Evolutionary conservation across 2,329 filamentous ascomycete genomes (phyloP), one percentile per base, ranked within the genome.

Genomic region (Xylariales sp.): DNA sequence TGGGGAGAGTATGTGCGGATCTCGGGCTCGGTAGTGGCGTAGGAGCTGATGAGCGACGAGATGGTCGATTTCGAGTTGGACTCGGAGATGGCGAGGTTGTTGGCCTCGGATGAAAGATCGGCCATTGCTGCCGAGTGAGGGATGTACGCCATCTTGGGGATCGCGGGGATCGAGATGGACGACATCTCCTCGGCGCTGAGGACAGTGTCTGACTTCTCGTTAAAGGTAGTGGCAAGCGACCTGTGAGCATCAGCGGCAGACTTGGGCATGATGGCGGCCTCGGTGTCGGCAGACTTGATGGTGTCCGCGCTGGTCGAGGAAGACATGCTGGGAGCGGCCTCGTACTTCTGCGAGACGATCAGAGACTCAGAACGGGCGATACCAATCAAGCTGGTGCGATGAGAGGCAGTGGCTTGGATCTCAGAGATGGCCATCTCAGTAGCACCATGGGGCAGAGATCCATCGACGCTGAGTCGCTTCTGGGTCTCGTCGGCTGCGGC

Each of bases 81-180:
- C 2, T 7, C 20, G 10, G 11, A 9, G 21, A 29, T n/a, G 7
- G 5, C 20, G n/a, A 15, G 3, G n/a, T 24, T 11, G 4, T 24
- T 18, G 12, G 22, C 27, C 31, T 35, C 31, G 15, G 31, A 27
- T 3, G 31, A 33, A n/a, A 41, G 25, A 25, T 41, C 38, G 2
- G 38, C 15, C 15, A 41, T 19, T 3, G 38, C 29, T 1, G 19
- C 19, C 3, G 38, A 41, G 20, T 41, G 38, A 12, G 38, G 38
- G 5, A 41, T 35, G 7, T 27, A 12, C 6, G 15, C 21, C 32
- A 9, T 7, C 34, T 37, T 19, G 11, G 6, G 11, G 12, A 18
- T 14, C 15, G 12, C 18, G 11, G 34, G 9, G 11, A 25, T 14
- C 15, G 34, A 37, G 3, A 34, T 4, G 15, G 21, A 19, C 5